Percentiles rank a stretch among this genome's conserved stretches.
Conservation (phyloP, 768 basidiomycete genomes). For the Cyclocybe cylindracea region DNA sequence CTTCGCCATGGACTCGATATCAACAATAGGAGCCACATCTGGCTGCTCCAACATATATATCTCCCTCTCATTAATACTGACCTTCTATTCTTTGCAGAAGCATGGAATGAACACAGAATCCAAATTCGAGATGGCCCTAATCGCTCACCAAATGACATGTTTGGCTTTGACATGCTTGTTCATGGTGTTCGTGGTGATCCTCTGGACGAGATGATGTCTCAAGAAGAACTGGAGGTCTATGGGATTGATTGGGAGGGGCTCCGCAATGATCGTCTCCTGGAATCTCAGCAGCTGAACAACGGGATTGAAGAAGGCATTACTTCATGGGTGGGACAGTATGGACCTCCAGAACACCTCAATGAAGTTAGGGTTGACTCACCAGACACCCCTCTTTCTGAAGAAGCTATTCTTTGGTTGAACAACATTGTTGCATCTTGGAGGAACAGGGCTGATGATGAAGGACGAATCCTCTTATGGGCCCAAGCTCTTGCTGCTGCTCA, state of each 20-base stretch:
- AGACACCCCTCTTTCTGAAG: no score
- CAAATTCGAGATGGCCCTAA: not conserved
- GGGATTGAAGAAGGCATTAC: no score
- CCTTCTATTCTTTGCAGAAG: conserved; percentile 18
- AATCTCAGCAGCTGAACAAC: no score
- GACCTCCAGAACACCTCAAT: no score
- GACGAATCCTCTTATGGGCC: no score
- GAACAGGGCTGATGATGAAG: no score
- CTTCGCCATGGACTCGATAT: conserved; percentile 22
- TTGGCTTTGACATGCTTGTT: not conserved
- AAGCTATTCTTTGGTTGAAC: no score
- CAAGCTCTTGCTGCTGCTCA: no score
- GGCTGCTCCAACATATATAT: conserved; percentile 36
- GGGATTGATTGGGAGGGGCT: conserved; percentile 8
- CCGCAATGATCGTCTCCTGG: no score
- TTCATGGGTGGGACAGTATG: no score
- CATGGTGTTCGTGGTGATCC: conserved; percentile 4
- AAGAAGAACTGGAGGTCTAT: not conserved
- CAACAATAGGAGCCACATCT: conserved; percentile 28
- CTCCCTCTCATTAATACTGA: conserved; percentile 27
- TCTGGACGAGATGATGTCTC: not conserved
- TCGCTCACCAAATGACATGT: conserved; percentile 4
- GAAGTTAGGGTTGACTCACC: no score
- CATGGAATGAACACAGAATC: conserved; percentile 27
- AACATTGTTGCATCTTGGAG: no score